Evolutionary conservation across 202 grass and related monocot species (phyloP).

Genomic region (Alloteropsis angusta): DNA sequence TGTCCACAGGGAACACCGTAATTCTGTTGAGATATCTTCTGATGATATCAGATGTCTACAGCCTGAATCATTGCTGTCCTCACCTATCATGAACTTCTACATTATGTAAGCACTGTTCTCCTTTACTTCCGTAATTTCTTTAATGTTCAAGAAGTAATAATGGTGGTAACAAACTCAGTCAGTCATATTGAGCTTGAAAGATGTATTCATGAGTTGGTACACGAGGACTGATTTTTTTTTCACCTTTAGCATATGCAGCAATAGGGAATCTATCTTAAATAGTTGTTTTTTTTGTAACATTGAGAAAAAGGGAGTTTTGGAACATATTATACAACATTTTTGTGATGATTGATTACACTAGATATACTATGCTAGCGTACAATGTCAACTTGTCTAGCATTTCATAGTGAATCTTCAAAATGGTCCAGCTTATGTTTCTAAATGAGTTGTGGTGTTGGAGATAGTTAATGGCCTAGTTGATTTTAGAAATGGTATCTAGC

Average conservation of each 20-base stretch:
- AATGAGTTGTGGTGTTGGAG: neutral
- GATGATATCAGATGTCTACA: slow-evolving; percentile 72
- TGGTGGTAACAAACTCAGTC: neutral
- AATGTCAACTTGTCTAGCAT: neutral
- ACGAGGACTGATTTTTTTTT: neutral
- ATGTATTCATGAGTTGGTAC: neutral
- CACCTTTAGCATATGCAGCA: neutral
- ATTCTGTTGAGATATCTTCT: slow-evolving; percentile 61
- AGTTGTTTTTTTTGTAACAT: neutral
- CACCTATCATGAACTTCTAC: slow-evolving; percentile 95
- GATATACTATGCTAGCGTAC: too few species aligned
- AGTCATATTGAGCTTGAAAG: neutral
- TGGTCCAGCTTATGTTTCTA: neutral
- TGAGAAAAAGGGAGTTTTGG: neutral
- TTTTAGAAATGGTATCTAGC: neutral
- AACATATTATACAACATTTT: neutral
- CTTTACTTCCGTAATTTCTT: neutral
- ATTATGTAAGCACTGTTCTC: slow-evolving; percentile 60
- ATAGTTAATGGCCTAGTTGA: neutral
- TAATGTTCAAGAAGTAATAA: slow-evolving; percentile 8
- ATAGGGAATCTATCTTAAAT: neutral
- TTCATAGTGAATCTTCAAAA: neutral
- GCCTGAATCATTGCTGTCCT: slow-evolving; percentile 71
- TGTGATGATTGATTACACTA: neutral
- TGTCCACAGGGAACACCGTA: slow-evolving; percentile 46